A percentile compares a stretch with the other conserved stretches of the same genome.
Evolutionary conservation across 371 early-diverging fungal species (phyloP).

Genomic region (Haplosporangium sp.): DNA sequence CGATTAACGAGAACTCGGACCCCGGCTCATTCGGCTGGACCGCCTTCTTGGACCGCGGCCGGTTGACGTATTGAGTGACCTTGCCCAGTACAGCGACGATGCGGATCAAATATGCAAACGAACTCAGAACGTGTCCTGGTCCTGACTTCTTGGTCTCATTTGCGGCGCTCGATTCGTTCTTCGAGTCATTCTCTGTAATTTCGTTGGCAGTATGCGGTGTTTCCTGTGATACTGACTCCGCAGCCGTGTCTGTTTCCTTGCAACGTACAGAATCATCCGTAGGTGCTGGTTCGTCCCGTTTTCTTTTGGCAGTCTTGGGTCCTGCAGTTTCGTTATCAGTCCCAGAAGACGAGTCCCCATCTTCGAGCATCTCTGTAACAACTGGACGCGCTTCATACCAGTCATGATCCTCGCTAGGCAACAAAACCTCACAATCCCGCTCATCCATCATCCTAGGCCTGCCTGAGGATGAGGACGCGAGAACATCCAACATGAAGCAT

Average conservation of each 20-base stretch:
- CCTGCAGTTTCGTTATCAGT: conserved; percentile 12
- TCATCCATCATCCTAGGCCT: conserved; percentile 61
- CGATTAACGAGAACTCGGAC: conserved; percentile 60
- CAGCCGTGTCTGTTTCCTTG: background rate
- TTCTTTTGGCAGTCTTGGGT: background rate
- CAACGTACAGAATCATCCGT: background rate
- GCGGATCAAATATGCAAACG: conserved; percentile 54
- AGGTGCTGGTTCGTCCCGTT: background rate
- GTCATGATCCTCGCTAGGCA: conserved; percentile 62
- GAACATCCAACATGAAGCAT: conserved; percentile 46
- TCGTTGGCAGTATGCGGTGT: background rate
- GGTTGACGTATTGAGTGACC: conserved; percentile 64
- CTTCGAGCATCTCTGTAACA: conserved; percentile 30
- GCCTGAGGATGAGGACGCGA: conserved; percentile 57
- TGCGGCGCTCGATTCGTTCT: conserved; percentile 4
- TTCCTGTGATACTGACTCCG: background rate
- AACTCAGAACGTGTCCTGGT: conserved; percentile 30
- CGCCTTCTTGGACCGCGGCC: conserved; percentile 52
- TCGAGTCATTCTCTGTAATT: background rate
- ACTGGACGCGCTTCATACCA: conserved; percentile 53
- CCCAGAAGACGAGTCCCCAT: conserved; percentile 26
- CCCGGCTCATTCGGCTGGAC: conserved; percentile 55
- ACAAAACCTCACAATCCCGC: conserved; percentile 60
- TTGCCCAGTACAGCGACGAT: conserved; percentile 58
- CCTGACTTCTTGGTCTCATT: conserved; percentile 16